Evolutionary conservation across 768 basidiomycete species (phyloP), one percentile per base, ranked within the genome.

Genomic region (Macrolepiota fuliginosa): DNA sequence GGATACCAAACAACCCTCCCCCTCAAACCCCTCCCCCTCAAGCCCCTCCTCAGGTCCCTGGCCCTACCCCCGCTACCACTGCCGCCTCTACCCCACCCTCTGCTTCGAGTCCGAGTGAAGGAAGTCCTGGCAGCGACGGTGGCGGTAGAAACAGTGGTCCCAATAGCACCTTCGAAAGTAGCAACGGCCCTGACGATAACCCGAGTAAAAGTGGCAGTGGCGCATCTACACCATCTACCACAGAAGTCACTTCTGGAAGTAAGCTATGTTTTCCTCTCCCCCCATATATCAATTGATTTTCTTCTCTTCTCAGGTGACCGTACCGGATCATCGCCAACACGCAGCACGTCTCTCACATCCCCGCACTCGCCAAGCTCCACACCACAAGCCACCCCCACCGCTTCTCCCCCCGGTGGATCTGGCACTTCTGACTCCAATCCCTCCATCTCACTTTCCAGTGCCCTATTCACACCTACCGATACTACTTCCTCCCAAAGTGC

Each of bases 401-500:
- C 37, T n/a, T 55, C 56, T 39, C 55, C 56, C 45, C 55, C 56
- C 45, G 58, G 46, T 32, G 40, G 54, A 29, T 45, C 42, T 4
- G 42, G 17, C 19, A 19, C 42, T 45, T 46, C 36, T 19, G 45
- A 12, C 37, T 47, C 40, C 35, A 29, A 51, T 19, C 51, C 59
- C 37, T 5, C 25, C 15, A 37, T 53, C n/a, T n/a, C 62, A 6
- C 36, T 37, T 9, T 40, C 58, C 17, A 49, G 24, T 27, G 24
- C 61, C 13, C 32, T 61, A 49, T 6, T 54, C 9, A 50, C 25
- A 25, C 35, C 68, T 35, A 59, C 35, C 35, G 54, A 54, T 9
- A 45, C 64, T 22, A 49, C 51, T n/a, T n/a, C n/a, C 25, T 25
- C 62, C 15, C 58, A 51, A 45, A 61, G 67, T 15, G 55, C 61